phyloP scores from a whole-genome alignment of 2,329 filamentous ascomycete species.

The Ophiostoma sp. region DNA sequence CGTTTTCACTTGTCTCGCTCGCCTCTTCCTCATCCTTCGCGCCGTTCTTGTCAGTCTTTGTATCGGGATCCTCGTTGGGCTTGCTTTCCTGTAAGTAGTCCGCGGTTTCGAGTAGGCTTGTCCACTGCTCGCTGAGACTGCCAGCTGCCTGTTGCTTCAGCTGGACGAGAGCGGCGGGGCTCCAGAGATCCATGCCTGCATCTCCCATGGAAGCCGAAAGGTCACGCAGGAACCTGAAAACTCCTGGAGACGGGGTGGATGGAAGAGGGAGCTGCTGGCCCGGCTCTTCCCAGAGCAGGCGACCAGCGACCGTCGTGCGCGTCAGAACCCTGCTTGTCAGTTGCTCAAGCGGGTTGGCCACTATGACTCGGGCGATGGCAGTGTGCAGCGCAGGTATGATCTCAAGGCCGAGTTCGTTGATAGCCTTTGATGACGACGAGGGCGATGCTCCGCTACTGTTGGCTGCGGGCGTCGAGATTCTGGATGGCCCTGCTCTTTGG shows the following conservation, averaged over 20 bases:
- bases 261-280: conserved; percentile 70
- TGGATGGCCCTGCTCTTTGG: conserved; percentile 24
- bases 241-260: conserved; percentile 66
- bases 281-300: conserved; percentile 81
- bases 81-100: conserved; percentile 23
- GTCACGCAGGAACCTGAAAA: conserved; percentile 65
- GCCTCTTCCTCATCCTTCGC: background rate
- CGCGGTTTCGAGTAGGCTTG: conserved; percentile 36
- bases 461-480: background rate
- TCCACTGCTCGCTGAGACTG: conserved; percentile 48
- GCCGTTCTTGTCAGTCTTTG: conserved; percentile 20
- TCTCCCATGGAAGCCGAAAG: conserved; percentile 63
- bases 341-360: conserved; percentile 44
- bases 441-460: conserved; percentile 33
- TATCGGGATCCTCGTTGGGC: background rate
- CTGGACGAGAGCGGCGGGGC: conserved; percentile 54
- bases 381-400: conserved; percentile 61
- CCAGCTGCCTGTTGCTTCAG: conserved; percentile 56
- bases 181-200: conserved; percentile 76
- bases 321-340: conserved; percentile 41
- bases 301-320: conserved; percentile 50
- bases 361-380: conserved; percentile 51
- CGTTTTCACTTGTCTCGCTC: background rate
- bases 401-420: conserved; percentile 52
- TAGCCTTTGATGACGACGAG: conserved; percentile 16